Conservation (phyloP, 1,284 basidiomycete species). For the Cryptococcus hybrid region DNA sequence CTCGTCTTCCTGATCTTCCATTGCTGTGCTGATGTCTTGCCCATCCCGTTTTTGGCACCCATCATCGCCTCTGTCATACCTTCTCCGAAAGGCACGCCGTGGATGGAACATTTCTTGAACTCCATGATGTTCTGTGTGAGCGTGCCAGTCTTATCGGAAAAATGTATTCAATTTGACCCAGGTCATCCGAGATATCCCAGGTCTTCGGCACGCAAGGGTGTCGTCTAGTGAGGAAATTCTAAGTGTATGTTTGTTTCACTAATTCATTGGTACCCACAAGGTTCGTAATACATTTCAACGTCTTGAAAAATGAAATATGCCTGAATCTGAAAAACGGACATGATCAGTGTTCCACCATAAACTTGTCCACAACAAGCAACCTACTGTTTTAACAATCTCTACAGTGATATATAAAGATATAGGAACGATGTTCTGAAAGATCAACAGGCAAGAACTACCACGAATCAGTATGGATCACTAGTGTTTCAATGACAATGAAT, state of each 20-base stretch:
- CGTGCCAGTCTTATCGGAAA: constrained; percentile 94
- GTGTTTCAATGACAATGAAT: neutral
- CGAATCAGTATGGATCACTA: neutral
- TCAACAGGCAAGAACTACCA: constrained; percentile 75
- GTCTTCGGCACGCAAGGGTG: constrained; percentile 84
- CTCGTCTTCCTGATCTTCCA: constrained; percentile 66
- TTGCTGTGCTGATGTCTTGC: constrained; percentile 61
- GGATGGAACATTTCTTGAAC: constrained; percentile 92
- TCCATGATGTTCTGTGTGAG: constrained; percentile 98
- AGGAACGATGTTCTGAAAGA: constrained; percentile 97
- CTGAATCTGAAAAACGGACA: constrained; percentile 58
- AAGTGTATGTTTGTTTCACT: neutral
- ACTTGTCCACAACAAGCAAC: neutral
- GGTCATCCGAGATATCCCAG: constrained; percentile 97
- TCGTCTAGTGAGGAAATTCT: neutral
- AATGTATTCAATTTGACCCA: constrained; percentile 93
- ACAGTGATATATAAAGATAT: constrained; percentile 97
- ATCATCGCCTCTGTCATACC: constrained; percentile 94
- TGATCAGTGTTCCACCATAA: too few relatives aligned
- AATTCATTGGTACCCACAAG: constrained; percentile 46
- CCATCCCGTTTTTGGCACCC: constrained; percentile 82
- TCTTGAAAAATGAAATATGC: constrained; percentile 98
- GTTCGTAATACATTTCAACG: constrained; percentile 92
- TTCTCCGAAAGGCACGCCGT: constrained; percentile 83
- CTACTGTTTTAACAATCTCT: constrained; percentile 84